Base-by-base conservation (phyloP, 2,329 filamentous ascomycete species). In the Calonectria pseudoreteaudii region DNA sequence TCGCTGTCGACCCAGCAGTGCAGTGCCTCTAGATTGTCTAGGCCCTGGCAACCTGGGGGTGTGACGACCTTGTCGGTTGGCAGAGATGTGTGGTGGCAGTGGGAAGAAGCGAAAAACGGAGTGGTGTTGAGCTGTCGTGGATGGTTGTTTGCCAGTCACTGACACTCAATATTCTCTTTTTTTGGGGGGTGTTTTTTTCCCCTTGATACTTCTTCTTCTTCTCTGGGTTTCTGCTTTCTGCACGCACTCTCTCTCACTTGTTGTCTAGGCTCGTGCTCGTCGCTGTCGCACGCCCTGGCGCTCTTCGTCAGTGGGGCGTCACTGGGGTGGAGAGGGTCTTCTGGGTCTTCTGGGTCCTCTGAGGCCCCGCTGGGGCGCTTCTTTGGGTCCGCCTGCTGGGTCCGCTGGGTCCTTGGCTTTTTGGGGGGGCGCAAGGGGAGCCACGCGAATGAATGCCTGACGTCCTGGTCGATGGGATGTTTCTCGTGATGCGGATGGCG, bases 31-130 rank as follows among this genome's bases (percentile, higher is more conserved):
- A 75, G 69, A 74, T 79, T 76, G 76, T 80, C 79, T 80, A 73
- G 79, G 66, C 79, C 79, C 78, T 80, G 78, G 79, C 73, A 79
- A 76, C 79, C 77, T 47, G 20, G 31, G 28, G 30, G 52, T 13
- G 20, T 80, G 77, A 71, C 77, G 79, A 78, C 60, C 75, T 79
- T 80, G 77, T 80, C 79, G 79, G 78, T 36, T 64, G 47, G 52
- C 73, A 50, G 60, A 53, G 31, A 38, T 44, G 66, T 53, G 34
- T 69, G 30, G 44, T 47, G 49, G 38, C 36, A 49, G 52, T 73
- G 52, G 70, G 67, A 66, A 66, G 58, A 75, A 75, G 20, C n/a
- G 31, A 34, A 16, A n/a, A 56, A 34, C 18, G 53, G 34, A 38
- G 34, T 38, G 53, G 34, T 60, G 53, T 36, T 23, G n/a, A 60